Evolutionary conservation across 352 stramenopile species (phyloP).

Genomic region (Phytophthora ohioensis): DNA sequence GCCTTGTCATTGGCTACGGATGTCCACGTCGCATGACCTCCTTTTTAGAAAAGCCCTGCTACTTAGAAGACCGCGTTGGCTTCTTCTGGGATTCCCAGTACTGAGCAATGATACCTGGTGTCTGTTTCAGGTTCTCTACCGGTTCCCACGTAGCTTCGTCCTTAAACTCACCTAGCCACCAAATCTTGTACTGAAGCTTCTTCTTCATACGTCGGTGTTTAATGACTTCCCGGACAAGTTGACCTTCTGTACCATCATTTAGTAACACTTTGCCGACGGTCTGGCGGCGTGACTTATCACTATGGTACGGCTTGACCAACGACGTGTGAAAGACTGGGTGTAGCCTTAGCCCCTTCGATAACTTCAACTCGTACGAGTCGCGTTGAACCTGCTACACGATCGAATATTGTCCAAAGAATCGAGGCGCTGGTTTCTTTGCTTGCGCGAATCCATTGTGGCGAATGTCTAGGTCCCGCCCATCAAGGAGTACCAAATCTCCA

Average conservation of each 20-base stretch:
- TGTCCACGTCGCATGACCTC: not conserved
- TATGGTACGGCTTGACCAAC: too few relatives aligned
- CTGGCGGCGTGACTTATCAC: too few relatives aligned
- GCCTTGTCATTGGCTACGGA: too few relatives aligned
- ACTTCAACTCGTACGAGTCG: not conserved
- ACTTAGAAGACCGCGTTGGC: not conserved
- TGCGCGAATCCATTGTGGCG: constrained; percentile 10
- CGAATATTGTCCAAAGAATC: constrained; percentile 10
- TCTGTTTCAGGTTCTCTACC: constrained; percentile 18
- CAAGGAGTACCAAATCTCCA: not conserved
- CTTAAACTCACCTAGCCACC: constrained; percentile 17
- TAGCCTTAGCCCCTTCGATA: too few relatives aligned
- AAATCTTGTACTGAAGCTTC: constrained; percentile 21
- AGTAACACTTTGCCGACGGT: too few relatives aligned
- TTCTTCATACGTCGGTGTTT: not conserved
- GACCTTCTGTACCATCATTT: too few relatives aligned
- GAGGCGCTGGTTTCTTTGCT: constrained; percentile 5
- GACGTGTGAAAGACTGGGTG: too few relatives aligned
- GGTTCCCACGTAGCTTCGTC: constrained; percentile 24
- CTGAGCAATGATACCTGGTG: constrained; percentile 5
- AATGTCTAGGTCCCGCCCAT: not conserved
- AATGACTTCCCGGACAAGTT: too few relatives aligned
- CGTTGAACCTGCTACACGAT: not conserved
- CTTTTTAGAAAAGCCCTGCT: not conserved
- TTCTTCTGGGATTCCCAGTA: constrained; percentile 21